These are phyloP conservation scores for Alternaria metachromatica DNA, from an alignment of 2,329 filamentous ascomycete species.

Conservation along the genomic window DNA sequence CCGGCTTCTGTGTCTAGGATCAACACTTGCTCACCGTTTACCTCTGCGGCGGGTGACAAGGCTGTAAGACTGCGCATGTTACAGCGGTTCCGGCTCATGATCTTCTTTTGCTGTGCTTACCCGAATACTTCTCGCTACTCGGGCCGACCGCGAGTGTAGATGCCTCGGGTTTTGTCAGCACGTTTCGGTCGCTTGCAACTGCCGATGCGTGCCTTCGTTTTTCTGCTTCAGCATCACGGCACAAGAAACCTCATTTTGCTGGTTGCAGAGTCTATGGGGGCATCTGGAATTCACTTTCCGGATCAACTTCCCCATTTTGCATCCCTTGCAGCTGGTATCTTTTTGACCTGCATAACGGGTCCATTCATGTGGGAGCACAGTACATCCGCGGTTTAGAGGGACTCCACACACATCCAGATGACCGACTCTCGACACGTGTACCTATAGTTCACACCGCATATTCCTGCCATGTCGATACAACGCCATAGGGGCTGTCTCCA, in stretches of 20 bases:
- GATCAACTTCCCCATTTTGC: conserved; percentile 2
- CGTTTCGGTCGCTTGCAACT: conserved; percentile 3
- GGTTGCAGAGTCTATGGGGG: not conserved
- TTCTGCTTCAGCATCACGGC: conserved; percentile 1
- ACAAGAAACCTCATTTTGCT: conserved; percentile 11
- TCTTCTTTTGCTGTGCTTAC: conserved; percentile 5
- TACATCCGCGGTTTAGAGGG: conserved; percentile 1
- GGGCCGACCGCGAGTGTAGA: conserved; percentile 5
- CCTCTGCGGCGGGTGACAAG: conserved; percentile 10
- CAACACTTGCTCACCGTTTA: conserved; percentile 12
- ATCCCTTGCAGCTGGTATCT: not conserved
- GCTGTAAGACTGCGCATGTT: conserved; percentile 12
- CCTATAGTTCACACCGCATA: conserved; percentile 27
- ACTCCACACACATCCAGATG: conserved; percentile 3
- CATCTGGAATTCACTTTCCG: not conserved
- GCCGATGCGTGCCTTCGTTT: not conserved
- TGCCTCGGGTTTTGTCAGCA: not conserved
- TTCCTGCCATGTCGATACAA: conserved; percentile 9
- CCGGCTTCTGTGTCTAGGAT: not conserved
- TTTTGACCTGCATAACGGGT: conserved; percentile 1
- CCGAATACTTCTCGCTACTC: conserved; percentile 2
- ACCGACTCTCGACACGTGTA: conserved; percentile 34
- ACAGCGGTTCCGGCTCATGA: conserved; percentile 3
- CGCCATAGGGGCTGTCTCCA: not conserved
- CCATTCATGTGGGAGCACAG: not conserved